Base-by-base conservation (phyloP, 495 filamentous ascomycete species). In the Hyaloscypha hepaticicola region DNA sequence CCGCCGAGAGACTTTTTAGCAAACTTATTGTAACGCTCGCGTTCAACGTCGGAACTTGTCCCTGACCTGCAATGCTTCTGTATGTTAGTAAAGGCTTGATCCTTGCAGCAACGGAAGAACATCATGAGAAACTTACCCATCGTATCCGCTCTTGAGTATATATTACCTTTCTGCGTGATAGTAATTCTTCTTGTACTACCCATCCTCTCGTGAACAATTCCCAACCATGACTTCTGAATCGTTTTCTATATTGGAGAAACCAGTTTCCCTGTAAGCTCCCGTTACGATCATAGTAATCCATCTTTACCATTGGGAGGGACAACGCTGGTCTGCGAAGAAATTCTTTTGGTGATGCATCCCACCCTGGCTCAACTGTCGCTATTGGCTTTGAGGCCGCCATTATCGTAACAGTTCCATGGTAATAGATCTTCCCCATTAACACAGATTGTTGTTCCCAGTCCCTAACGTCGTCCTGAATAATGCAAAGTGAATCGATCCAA, bases 381-480 rank as follows among this genome's bases (percentile, higher is more conserved):
- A n/a, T n/a, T n/a, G n/a, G n/a, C n/a, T n/a, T n/a, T 58, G 56
- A 34, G 12, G 56, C 56, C 29, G 56, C 56, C 56, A 58, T 58
- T 8, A 63, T 63, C 11, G 60, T 55, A 34, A 63, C 19, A 5
- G 27, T 45, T 14, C 22, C 27, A 2, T 63, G 9, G 61, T 68
- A 52, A 33, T 64, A 67, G 16, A 67, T 58, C 9, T 27, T 34
- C 16, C 33, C 59, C 65, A 67, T 67, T 9, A 38, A 9, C 21
- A 41, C 5, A 63, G 49, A 49, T 31, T 67, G 26, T 49, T 63
- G 21, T 9, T 51, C 16, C 65, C 65, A 67, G 45, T 67, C 65
- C 3, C 51, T 34, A 27, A 27, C 5, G 24, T 51, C 38, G 33
- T 65, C 60, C 27, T 51, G 60, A 31, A 64, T n/a, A n/a, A n/a